phyloP scores from a whole-genome alignment of 805 yeast species.

The Scheffersomyces ergatensis region DNA sequence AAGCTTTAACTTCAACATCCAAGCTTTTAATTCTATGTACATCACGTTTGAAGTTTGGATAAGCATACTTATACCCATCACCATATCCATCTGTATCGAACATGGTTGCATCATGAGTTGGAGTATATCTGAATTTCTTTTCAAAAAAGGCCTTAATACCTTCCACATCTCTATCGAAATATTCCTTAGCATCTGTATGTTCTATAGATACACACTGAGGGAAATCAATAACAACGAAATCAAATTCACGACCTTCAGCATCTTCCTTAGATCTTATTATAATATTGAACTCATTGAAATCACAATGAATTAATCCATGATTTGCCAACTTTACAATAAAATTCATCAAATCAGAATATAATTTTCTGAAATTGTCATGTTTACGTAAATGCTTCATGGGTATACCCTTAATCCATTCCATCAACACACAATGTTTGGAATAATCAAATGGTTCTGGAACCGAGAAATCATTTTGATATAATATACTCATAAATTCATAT shows the following conservation, averaged over 20 bases:
- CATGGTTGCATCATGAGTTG: slow-evolving; percentile 66
- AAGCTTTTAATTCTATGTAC: slow-evolving; percentile 64
- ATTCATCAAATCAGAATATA: slow-evolving; percentile 83
- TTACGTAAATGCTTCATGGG: slow-evolving; percentile 82
- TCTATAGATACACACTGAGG: slow-evolving; percentile 96
- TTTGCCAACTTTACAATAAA: slow-evolving; percentile 82
- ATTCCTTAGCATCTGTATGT: slow-evolving; percentile 83
- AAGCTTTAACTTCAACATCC: slow-evolving; percentile 88
- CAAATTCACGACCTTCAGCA: slow-evolving; percentile 49
- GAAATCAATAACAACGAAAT: slow-evolving; percentile 92
- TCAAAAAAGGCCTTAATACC: slow-evolving; percentile 83
- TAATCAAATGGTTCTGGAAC: slow-evolving; percentile 90
- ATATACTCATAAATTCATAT: slow-evolving; percentile 78
- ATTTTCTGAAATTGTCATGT: slow-evolving; percentile 64
- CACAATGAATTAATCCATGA: slow-evolving; percentile 94
- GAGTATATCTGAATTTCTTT: slow-evolving; percentile 71
- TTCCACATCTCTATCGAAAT: slow-evolving; percentile 89
- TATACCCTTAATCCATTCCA: slow-evolving; percentile 88
- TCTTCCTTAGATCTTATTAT: slow-evolving; percentile 69
- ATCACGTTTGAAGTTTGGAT: slow-evolving; percentile 79
- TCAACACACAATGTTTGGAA: slow-evolving; percentile 87
- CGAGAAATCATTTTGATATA: slow-evolving; percentile 70
- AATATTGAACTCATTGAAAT: slow-evolving; percentile 94
- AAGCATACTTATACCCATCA: slow-evolving; percentile 71
- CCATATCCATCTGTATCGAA: slow-evolving; percentile 78